These are phyloP conservation scores for Juglanconis oblonga DNA, from an alignment of 2,329 filamentous ascomycete species.

Conservation along the genomic window DNA sequence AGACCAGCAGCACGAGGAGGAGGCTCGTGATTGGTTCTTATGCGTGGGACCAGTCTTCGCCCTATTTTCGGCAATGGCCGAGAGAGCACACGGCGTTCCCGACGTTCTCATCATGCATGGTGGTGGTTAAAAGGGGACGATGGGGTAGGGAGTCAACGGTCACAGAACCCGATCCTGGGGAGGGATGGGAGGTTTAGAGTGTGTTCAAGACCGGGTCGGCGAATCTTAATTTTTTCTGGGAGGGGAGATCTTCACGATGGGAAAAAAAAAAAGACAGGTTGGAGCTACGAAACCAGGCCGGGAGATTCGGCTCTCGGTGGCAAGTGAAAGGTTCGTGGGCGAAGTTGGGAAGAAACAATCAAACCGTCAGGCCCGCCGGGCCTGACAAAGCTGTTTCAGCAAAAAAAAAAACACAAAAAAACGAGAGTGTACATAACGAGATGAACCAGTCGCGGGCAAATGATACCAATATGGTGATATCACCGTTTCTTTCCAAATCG, in stretches of 20 bases:
- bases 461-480: slow-evolving; percentile 14
- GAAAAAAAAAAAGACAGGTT: neutral
- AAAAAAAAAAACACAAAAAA: neutral
- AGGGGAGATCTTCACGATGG: slow-evolving; percentile 7
- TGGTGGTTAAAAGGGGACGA: slow-evolving; percentile 3
- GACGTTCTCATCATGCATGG: slow-evolving; percentile 12
- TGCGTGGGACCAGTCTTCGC: neutral
- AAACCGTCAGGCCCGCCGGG: neutral
- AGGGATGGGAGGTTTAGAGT: neutral
- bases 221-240: slow-evolving; percentile 11
- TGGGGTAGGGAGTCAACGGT: neutral
- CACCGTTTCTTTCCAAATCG: neutral
- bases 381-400: slow-evolving; percentile 2
- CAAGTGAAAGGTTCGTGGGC: neutral
- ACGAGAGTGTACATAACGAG: slow-evolving; percentile 16
- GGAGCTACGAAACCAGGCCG: slow-evolving; percentile 8
- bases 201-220: slow-evolving; percentile 1
- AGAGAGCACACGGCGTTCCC: neutral
- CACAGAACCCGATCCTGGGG: too few relatives aligned
- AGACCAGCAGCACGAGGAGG: neutral
- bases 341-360: neutral
- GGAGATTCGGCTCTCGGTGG: slow-evolving; percentile 2
- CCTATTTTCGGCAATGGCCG: neutral
- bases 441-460: slow-evolving; percentile 13
- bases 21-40: neutral